Conservation (phyloP, 768 basidiomycete species). For the Austroboletus festivus region DNA sequence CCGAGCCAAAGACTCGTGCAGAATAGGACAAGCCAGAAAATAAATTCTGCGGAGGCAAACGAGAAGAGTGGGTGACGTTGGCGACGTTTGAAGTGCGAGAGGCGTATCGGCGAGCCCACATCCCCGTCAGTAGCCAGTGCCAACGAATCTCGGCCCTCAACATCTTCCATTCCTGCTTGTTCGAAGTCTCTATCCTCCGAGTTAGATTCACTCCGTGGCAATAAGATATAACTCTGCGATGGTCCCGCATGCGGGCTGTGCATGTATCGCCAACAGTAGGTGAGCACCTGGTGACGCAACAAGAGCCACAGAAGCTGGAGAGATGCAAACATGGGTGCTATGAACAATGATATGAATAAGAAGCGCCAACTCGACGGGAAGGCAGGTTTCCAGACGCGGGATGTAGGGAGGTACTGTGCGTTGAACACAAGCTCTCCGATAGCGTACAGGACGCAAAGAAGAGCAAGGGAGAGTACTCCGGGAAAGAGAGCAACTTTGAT, state of each 20-base stretch:
- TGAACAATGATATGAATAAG: conserved; percentile 10
- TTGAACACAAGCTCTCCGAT: conserved; percentile 10
- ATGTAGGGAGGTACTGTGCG: conserved; percentile 2
- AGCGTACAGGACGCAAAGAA: conserved; percentile 8
- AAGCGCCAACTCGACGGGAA: conserved; percentile 23
- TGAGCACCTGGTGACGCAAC: neutral
- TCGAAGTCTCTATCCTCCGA: conserved; percentile 5
- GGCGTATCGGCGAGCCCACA: neutral
- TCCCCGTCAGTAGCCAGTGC: too few relatives aligned
- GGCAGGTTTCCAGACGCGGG: conserved; percentile 13
- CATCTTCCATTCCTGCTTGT: too few relatives aligned
- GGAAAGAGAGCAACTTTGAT: neutral
- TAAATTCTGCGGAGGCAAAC: neutral
- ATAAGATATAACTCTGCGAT: conserved; percentile 9
- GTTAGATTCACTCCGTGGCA: conserved; percentile 6
- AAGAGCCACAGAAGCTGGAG: conserved; percentile 11
- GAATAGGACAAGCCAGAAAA: conserved; percentile 7
- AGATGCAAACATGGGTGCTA: conserved; percentile 9
- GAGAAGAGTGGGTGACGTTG: neutral
- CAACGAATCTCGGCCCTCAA: too few relatives aligned
- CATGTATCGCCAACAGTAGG: neutral
- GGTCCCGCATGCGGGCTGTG: too few relatives aligned
- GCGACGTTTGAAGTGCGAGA: neutral
- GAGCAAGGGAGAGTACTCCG: neutral
- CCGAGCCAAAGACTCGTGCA: conserved; percentile 4